A percentile compares a stretch with the other conserved stretches of the same genome.
Conservation (phyloP, 768 basidiomycete genomes). For the Hypholoma sublateritium region DNA sequence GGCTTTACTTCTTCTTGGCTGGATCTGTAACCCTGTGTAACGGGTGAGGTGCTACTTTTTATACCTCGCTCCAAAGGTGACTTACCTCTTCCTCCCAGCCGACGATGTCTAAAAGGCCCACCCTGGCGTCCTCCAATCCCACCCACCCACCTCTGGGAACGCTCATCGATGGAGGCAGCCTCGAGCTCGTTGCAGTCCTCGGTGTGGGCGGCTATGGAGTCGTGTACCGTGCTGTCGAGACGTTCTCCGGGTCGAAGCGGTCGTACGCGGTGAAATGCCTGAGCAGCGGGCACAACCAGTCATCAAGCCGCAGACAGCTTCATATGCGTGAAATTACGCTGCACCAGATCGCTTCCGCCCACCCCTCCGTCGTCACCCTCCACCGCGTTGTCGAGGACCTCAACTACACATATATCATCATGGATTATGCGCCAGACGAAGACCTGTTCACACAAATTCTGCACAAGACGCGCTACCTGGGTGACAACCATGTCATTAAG, state of each 20-base stretch:
- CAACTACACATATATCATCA: slow-evolving; percentile 77
- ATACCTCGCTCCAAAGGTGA: background rate
- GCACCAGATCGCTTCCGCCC: slow-evolving; percentile 72
- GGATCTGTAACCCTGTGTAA: slow-evolving; percentile 8
- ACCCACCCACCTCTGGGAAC: slow-evolving; percentile 64
- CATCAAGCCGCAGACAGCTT: slow-evolving; percentile 60
- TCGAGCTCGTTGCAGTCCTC: slow-evolving; percentile 84
- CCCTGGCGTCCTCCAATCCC: slow-evolving; percentile 12
- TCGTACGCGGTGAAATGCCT: slow-evolving; percentile 94
- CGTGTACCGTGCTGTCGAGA: slow-evolving; percentile 86
- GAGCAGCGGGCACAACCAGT: slow-evolving; percentile 44
- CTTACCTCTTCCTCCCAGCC: slow-evolving; percentile 12
- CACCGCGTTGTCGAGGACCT: slow-evolving; percentile 86
- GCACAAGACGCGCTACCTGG: slow-evolving; percentile 79
- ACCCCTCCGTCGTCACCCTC: slow-evolving; percentile 83
- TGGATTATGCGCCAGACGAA: slow-evolving; percentile 93
- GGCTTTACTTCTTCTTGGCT: slow-evolving; percentile 5
- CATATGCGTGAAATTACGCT: slow-evolving; percentile 89
- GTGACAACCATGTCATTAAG: slow-evolving; percentile 86
- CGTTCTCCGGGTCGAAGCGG: slow-evolving; percentile 42
- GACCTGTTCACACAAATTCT: slow-evolving; percentile 95
- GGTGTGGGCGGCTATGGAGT: slow-evolving; percentile 95
- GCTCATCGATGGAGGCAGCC: slow-evolving; percentile 76
- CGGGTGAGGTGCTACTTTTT: slow-evolving; percentile 1
- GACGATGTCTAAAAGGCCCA: slow-evolving; percentile 22